Evolutionary conservation across 2,329 filamentous ascomycete genomes (phyloP), one percentile per base, ranked within the genome.

Genomic region (Trichoderma aggressivum): DNA sequence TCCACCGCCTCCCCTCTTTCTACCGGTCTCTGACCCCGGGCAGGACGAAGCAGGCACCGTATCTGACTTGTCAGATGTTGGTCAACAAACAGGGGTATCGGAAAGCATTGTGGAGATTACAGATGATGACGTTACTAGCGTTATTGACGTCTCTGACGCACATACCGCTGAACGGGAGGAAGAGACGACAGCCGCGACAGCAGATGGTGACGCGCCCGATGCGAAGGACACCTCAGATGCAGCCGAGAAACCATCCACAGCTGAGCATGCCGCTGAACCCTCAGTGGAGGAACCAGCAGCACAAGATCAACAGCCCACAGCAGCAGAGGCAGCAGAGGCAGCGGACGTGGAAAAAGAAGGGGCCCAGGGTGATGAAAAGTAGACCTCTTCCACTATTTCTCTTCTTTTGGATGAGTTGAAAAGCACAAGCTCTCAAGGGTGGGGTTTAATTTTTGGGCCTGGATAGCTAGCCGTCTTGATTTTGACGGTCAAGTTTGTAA

Each of bases 21-120:
- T 34, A 8, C 61, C 7, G 18, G 43, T 66, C 8, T 71, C 76
- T 53, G 72, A 71, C 24, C 63, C 74, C 14, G 21, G 32, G 8
- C 50, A 70, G 12, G 61, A 74, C 18, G 70, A 72, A 14, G 55
- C 72, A 21, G 72, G 70, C 50, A 61, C 56, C 21, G 39, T 70
- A 58, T 71, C 69, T 30, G 70, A 74, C 32, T 58, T 69, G 32
- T 56, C 39, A 21, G 61, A 71, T 59, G 47, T 55, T 3, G 62
- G 74, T 26, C 62, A 58, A 21, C 62, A 58, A 28, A 63, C 71
- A 50, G 62, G 53, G 24, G 55, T 71, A 14, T 65, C 61, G 28
- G 70, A 68, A 58, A 68, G 71, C n/a, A 21, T 60, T 30, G 70
- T 58, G 24, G 69, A 72, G 47, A 43, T 39, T 7, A 58, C 30